Evolutionary conservation across 169 alveolate genomes (phyloP).

Genomic region (Theileria annulata): DNA sequence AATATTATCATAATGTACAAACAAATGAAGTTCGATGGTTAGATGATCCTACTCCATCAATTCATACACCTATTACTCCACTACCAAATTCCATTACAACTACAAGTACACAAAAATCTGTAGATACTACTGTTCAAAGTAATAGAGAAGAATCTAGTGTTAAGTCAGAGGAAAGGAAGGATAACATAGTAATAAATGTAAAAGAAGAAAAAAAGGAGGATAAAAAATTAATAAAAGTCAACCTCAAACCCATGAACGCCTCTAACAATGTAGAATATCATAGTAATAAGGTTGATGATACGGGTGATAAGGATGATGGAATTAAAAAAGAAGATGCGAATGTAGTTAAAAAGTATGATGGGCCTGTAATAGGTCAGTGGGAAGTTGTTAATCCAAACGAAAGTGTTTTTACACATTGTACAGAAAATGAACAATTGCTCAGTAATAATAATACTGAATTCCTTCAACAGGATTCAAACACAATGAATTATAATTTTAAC

Average conservation of each 20-base stretch:
- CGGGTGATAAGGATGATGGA: not conserved
- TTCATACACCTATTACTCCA: not conserved
- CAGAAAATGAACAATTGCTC: slow-evolving; percentile 24
- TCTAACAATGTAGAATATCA: not conserved
- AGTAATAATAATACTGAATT: not conserved
- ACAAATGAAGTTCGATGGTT: slow-evolving; percentile 62
- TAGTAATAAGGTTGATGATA: not conserved
- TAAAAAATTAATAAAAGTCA: not conserved
- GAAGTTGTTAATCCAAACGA: slow-evolving; percentile 60
- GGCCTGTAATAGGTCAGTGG: slow-evolving; percentile 58
- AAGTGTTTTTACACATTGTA: slow-evolving; percentile 56
- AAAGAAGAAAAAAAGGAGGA: slow-evolving; percentile 7
- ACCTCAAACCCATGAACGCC: not conserved
- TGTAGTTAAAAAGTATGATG: slow-evolving; percentile 4
- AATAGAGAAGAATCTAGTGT: not conserved
- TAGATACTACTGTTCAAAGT: slow-evolving; percentile 1
- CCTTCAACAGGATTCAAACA: not conserved
- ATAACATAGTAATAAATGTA: not conserved
- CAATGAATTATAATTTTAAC: not conserved
- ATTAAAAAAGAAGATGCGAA: slow-evolving; percentile 3
- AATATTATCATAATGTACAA: slow-evolving; percentile 46
- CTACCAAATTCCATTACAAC: not conserved
- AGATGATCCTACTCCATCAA: slow-evolving; percentile 15
- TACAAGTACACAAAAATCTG: slow-evolving; percentile 22
- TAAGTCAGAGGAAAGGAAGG: not conserved